A percentile compares a stretch with the other conserved stretches of the same genome.
These are phyloP conservation scores for Citrus reticulata DNA, from an alignment of 345 rosid species.

Conservation along the genomic window DNA sequence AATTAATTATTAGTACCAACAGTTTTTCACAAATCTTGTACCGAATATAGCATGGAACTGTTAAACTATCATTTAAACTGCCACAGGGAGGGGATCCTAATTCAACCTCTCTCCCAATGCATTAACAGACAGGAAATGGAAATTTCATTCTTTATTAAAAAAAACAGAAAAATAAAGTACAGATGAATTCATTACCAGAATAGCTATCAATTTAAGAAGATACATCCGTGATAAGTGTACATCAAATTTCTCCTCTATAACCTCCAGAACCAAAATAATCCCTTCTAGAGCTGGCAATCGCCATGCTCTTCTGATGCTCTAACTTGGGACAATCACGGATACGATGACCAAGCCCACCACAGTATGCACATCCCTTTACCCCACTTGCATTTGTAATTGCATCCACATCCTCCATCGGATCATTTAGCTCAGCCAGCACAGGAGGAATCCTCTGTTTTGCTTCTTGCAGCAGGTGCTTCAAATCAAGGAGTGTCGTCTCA, in stretches of 20 bases:
- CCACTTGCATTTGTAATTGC: conserved; percentile 67
- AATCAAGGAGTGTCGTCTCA: conserved; percentile 78
- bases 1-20: not conserved
- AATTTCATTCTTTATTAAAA: not conserved
- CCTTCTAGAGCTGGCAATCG: conserved; percentile 73
- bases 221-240: not conserved
- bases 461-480: conserved; percentile 87
- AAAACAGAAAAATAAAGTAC: not conserved
- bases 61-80: not conserved
- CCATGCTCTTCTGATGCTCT: conserved; percentile 84
- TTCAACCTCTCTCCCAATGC: not conserved
- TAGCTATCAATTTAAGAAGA: not conserved
- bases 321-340: conserved; percentile 83
- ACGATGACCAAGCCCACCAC: conserved; percentile 94
- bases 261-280: conserved; percentile 94
- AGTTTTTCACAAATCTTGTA: not conserved
- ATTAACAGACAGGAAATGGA: not conserved
- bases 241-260: conserved; percentile 77
- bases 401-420: conserved; percentile 88
- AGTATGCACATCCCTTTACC: conserved; percentile 90
- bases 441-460: conserved; percentile 96
- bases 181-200: not conserved
- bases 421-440: conserved; percentile 76
- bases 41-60: not conserved
- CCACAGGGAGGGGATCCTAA: not conserved